Conservation (phyloP, 495 filamentous ascomycete species). For the Aspergillus homomorphus region DNA sequence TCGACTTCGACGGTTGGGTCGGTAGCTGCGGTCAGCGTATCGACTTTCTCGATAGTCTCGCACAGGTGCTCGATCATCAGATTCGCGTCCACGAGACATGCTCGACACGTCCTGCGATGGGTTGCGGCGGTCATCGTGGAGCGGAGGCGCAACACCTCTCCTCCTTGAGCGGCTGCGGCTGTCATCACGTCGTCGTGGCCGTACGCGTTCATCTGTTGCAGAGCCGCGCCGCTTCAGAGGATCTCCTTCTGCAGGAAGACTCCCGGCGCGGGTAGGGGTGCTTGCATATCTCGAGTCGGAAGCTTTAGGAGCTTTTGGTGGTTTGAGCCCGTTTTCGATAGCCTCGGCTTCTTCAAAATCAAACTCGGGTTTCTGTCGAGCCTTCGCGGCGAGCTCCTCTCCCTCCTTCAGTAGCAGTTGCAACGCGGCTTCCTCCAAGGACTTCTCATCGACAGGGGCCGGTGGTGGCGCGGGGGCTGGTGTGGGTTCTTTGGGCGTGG, state of each 20-base stretch:
- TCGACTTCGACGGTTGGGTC: constrained; percentile 37
- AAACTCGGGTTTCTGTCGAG: constrained; percentile 54
- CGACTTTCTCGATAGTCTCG: constrained; percentile 37
- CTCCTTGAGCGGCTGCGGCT: constrained; percentile 35
- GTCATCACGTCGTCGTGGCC: constrained; percentile 30
- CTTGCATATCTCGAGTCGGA: constrained; percentile 32
- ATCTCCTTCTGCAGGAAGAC: constrained; percentile 27
- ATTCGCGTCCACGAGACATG: constrained; percentile 35
- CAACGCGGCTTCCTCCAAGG: constrained; percentile 55
- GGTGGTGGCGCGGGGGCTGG: constrained; percentile 29
- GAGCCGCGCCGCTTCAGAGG: constrained; percentile 26
- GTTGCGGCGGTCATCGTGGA: constrained; percentile 33
- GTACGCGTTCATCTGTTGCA: constrained; percentile 29
- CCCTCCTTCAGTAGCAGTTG: constrained; percentile 57
- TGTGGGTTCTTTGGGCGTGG: constrained; percentile 39
- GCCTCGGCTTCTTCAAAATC: constrained; percentile 54
- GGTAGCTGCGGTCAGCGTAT: constrained; percentile 35
- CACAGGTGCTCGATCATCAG: constrained; percentile 32
- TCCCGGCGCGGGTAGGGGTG: constrained; percentile 29
- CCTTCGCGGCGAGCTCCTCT: constrained; percentile 58
- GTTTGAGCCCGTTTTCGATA: constrained; percentile 45
- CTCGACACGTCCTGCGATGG: constrained; percentile 35
- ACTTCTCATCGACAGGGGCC: constrained; percentile 52
- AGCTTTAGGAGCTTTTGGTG: constrained; percentile 26
- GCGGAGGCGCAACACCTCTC: constrained; percentile 28